Evolutionary conservation across 306 rosid species (phyloP), one percentile per base, ranked within the genome.

Genomic region (Malus asiatica): DNA sequence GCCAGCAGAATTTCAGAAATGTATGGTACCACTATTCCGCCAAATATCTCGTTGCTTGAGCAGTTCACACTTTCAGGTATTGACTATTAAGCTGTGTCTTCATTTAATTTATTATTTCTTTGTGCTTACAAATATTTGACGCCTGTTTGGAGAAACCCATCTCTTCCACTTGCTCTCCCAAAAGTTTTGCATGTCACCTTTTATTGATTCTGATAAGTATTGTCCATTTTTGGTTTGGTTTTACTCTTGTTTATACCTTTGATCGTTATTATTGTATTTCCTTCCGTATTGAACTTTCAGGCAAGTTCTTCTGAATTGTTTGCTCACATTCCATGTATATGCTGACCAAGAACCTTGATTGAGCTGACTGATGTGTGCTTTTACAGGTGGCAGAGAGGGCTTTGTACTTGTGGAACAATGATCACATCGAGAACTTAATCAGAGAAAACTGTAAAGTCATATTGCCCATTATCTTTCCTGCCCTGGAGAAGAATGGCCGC

Each of bases 311-410:
- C 40, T 46, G 22, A 22, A 5, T 33, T 77, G 53, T 46, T 77
- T 70, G 1, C 16, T 72, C 13, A 29, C 23, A 65, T 66, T 25
- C 29, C 20, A 46, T 67, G 10, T 20, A 29, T 33, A 35, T 60
- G 8, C 68, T 72, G 71, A 68, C 64, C 70, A 38, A 32, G 35
- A 72, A 60, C 62, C 52, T 62, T 74, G 61, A 35, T 62, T 74
- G 61, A 35, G 71, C 78, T 70, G 46, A 52, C 11, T 45, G 69
- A 55, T 72, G 27, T 55, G 80, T 85, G 75, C 46, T 69, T 74
- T 80, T 76, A 32, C 85, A 90, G 96, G 96, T 90, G 59, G 93
- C 96, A 16, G 96, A 90, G 85, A 90, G 96, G 79, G 93, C 91
- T 19, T 75, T 90, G 75, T 90, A 78, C 82, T 77, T 90, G 77